Percentiles rank a stretch among this genome's conserved stretches.
Conservation (phyloP, 2,329 filamentous ascomycete genomes). For the Claviceps sorghi region DNA sequence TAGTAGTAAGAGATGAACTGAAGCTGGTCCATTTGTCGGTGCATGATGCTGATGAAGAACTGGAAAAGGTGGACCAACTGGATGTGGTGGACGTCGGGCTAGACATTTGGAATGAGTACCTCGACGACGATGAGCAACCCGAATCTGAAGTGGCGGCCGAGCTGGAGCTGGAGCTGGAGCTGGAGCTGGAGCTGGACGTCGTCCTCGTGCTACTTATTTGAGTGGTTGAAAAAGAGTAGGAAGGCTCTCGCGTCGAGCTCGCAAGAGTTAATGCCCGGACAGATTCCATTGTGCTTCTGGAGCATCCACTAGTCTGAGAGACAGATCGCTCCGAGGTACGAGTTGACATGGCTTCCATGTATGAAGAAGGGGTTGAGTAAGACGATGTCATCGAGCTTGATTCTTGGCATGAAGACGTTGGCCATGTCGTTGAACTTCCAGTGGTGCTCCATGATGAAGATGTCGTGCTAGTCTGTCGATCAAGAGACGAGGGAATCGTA, state of each 20-base stretch:
- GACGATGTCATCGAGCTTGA: background rate
- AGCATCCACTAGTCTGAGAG: background rate
- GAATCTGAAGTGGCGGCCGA: background rate
- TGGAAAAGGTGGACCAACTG: background rate
- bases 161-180: background rate
- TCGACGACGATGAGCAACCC: conserved; percentile 1
- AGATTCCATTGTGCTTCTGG: background rate
- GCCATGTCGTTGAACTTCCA: background rate
- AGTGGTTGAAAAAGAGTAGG: background rate
- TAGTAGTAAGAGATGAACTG: background rate
- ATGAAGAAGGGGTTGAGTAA: background rate
- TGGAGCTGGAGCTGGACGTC: background rate
- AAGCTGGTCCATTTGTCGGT: background rate
- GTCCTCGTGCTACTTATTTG: background rate
- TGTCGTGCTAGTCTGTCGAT: background rate
- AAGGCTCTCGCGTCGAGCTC: background rate
- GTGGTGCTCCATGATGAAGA: background rate
- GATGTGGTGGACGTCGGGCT: background rate
- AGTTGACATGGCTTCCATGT: background rate
- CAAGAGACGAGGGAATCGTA: background rate
- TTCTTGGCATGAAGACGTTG: background rate
- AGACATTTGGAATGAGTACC: background rate
- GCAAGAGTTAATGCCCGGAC: background rate
- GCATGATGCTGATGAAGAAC: background rate
- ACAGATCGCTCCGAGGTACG: background rate